Conservation (phyloP, 202 grass and related monocot species). For the Panicum hallii region DNA sequence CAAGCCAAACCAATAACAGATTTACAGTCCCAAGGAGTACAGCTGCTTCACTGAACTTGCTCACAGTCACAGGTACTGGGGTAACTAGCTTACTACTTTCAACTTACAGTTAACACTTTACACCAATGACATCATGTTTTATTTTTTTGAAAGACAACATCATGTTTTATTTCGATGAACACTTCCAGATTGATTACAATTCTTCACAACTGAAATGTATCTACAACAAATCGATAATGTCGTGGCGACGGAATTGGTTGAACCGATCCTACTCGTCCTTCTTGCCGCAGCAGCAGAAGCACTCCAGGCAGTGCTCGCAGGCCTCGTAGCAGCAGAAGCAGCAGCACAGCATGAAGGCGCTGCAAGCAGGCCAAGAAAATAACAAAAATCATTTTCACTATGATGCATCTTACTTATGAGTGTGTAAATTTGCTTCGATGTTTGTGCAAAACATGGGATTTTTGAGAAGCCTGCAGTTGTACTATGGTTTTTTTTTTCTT, state of each 20-base stretch:
- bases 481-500: not conserved
- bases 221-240: not conserved
- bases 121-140: conserved; percentile 13
- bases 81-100: conserved; percentile 10
- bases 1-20: not conserved
- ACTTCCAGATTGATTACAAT: conserved; percentile 2
- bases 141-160: conserved; percentile 24
- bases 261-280: conserved; percentile 50
- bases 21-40: conserved; percentile 17
- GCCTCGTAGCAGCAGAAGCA: conserved; percentile 64
- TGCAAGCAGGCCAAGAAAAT: not conserved
- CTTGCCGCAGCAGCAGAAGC: conserved; percentile 52
- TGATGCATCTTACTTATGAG: not conserved
- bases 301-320: conserved; percentile 57
- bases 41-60: not conserved
- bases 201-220: not conserved
- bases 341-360: conserved; percentile 54
- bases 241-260: not conserved
- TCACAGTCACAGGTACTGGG: not conserved
- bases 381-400: not conserved
- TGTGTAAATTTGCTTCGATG: not conserved
- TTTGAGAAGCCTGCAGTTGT: not conserved
- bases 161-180: conserved; percentile 41
- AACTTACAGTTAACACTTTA: conserved; percentile 32
- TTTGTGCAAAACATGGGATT: not conserved